These are phyloP conservation scores for Auricularia cornea DNA, from an alignment of 768 basidiomycete species.

Conservation along the genomic window DNA sequence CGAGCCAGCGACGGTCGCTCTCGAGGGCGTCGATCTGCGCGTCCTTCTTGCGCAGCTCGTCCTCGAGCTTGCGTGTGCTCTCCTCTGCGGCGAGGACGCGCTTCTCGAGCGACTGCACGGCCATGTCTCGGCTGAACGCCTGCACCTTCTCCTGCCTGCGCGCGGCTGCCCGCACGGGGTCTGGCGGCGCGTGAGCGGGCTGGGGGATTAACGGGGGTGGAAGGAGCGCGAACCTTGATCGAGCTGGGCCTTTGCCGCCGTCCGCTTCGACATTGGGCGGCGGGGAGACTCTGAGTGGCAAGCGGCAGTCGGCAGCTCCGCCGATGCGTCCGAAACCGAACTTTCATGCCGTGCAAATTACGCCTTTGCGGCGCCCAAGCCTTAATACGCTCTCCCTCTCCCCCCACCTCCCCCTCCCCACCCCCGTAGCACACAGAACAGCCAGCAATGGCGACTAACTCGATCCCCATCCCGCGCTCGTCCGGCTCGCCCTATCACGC, in stretches of 20 bases:
- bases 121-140: slow-evolving; percentile 51
- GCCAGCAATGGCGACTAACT: background rate
- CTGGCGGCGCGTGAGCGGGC: background rate
- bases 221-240: background rate
- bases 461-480: background rate
- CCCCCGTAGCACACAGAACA: too few relatives aligned
- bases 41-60: slow-evolving; percentile 60
- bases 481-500: background rate
- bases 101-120: slow-evolving; percentile 59
- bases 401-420: too few relatives aligned
- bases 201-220: background rate
- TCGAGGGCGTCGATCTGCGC: slow-evolving; percentile 55
- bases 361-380: too few relatives aligned
- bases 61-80: slow-evolving; percentile 55
- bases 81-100: slow-evolving; percentile 55
- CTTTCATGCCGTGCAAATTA: background rate
- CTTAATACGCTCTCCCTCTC: too few relatives aligned
- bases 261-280: background rate
- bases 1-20: slow-evolving; percentile 57
- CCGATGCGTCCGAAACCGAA: background rate
- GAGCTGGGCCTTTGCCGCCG: background rate
- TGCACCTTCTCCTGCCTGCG: slow-evolving; percentile 15
- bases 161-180: background rate
- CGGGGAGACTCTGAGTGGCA: background rate
- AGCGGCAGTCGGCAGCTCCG: background rate